Evolutionary conservation across 495 filamentous ascomycete species (phyloP).

Genomic region (Talaromyces thailandensis): DNA sequence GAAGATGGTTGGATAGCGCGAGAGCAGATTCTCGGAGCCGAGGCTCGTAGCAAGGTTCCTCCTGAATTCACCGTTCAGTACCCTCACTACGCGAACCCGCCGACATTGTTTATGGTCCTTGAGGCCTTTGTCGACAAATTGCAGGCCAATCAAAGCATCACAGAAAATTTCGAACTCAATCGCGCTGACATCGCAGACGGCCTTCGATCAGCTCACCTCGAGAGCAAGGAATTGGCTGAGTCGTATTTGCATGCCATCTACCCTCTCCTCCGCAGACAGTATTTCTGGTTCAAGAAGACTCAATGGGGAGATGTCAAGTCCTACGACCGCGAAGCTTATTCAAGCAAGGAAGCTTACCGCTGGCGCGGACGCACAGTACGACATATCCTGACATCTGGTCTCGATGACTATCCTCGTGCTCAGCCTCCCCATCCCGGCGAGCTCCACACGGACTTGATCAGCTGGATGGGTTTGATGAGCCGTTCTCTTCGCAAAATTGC

Average conservation of each 20-base stretch:
- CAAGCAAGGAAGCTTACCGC: slow-evolving; percentile 81
- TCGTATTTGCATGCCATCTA: slow-evolving; percentile 76
- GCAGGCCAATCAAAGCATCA: slow-evolving; percentile 25
- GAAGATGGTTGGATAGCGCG: slow-evolving; percentile 96
- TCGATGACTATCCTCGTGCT: slow-evolving; percentile 91
- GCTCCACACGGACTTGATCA: slow-evolving; percentile 89
- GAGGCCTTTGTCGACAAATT: slow-evolving; percentile 75
- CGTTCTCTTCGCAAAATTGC: slow-evolving; percentile 72
- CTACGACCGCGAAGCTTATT: slow-evolving; percentile 83
- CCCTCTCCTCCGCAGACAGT: slow-evolving; percentile 85
- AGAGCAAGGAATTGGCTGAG: slow-evolving; percentile 57
- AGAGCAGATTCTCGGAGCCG: slow-evolving; percentile 90
- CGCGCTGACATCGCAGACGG: slow-evolving; percentile 18
- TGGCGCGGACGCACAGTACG: slow-evolving; percentile 86
- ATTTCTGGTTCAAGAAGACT: slow-evolving; percentile 88
- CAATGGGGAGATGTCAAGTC: slow-evolving; percentile 83
- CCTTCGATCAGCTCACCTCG: slow-evolving; percentile 49
- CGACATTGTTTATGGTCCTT: slow-evolving; percentile 88
- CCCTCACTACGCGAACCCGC: slow-evolving; percentile 96
- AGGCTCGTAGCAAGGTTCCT: slow-evolving; percentile 93
- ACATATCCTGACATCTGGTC: slow-evolving; percentile 84
- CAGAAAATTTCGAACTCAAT: slow-evolving; percentile 13
- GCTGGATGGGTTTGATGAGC: slow-evolving; percentile 95
- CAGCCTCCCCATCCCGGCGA: slow-evolving; percentile 98
- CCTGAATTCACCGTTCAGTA: slow-evolving; percentile 94